Evolutionary conservation across 2,329 filamentous ascomycete species (phyloP).

Genomic region (Capronia americana): DNA sequence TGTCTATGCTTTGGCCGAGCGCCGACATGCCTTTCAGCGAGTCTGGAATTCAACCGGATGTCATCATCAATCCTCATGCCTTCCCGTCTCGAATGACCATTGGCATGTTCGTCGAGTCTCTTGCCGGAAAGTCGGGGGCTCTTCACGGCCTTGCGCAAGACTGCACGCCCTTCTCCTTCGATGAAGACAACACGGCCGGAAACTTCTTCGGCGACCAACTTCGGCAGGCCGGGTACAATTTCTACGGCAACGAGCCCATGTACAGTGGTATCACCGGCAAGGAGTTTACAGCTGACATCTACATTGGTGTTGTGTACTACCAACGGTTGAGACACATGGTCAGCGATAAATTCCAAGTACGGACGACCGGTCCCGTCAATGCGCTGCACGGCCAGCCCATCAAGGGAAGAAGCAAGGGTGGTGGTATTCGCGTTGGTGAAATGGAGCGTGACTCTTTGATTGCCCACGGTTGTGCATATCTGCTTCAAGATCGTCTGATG

Average conservation of each 20-base stretch:
- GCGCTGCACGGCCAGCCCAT: conserved; percentile 92
- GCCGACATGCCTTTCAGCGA: conserved; percentile 97
- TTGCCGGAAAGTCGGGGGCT: conserved; percentile 92
- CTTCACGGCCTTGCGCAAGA: conserved; percentile 96
- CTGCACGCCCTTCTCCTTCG: conserved; percentile 92
- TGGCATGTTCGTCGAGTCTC: conserved; percentile 97
- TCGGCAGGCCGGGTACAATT: conserved; percentile 94
- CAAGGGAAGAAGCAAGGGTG: conserved; percentile 93
- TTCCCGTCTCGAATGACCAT: conserved; percentile 99
- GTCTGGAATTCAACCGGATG: conserved; percentile 92
- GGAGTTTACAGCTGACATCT: conserved; percentile 93
- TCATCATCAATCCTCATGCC: conserved; percentile 99
- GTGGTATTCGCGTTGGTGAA: conserved; percentile 98
- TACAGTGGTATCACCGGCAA: conserved; percentile 96
- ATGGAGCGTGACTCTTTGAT: conserved; percentile 98
- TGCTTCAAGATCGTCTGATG: conserved; percentile 92
- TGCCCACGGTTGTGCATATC: conserved; percentile 91
- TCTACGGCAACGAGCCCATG: conserved; percentile 97
- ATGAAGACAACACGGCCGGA: conserved; percentile 86
- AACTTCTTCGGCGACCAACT: conserved; percentile 98
- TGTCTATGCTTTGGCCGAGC: conserved; percentile 92
- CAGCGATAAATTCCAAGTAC: conserved; percentile 98
- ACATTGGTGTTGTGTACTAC: conserved; percentile 97
- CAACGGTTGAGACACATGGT: conserved; percentile 99
- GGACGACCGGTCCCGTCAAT: conserved; percentile 92